phyloP scores from a whole-genome alignment of 805 yeast species.

The Cyberlindnera mycetangii region DNA sequence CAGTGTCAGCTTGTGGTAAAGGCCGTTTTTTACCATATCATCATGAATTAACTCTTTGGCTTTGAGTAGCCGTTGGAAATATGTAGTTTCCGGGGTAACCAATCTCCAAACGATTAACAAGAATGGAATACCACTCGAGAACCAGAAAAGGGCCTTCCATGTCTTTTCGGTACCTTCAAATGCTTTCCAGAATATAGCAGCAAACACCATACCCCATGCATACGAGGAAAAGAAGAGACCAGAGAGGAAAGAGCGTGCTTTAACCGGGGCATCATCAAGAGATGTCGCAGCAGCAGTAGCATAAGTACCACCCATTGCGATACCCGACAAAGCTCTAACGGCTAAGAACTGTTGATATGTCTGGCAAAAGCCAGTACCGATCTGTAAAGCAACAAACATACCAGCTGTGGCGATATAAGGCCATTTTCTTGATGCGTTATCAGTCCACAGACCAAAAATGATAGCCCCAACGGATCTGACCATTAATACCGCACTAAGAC shows the following conservation, averaged over 20 bases:
- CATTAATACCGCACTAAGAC: slow-evolving; percentile 69
- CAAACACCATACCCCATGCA: slow-evolving; percentile 65
- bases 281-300: slow-evolving; percentile 44
- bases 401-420: slow-evolving; percentile 55
- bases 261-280: slow-evolving; percentile 60
- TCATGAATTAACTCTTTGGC: slow-evolving; percentile 26
- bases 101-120: slow-evolving; percentile 57
- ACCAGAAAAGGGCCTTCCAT: slow-evolving; percentile 76
- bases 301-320: slow-evolving; percentile 50
- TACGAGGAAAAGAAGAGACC: slow-evolving; percentile 59
- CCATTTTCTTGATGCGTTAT: slow-evolving; percentile 64
- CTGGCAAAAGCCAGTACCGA: slow-evolving; percentile 61
- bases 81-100: slow-evolving; percentile 56
- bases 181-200: slow-evolving; percentile 63
- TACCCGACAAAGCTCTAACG: slow-evolving; percentile 60
- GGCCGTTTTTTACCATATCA: slow-evolving; percentile 28
- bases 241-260: slow-evolving; percentile 59
- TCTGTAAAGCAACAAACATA: slow-evolving; percentile 52
- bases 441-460: slow-evolving; percentile 61
- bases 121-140: slow-evolving; percentile 62
- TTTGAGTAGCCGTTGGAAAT: slow-evolving; percentile 37
- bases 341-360: slow-evolving; percentile 58
- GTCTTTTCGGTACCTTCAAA: slow-evolving; percentile 47
- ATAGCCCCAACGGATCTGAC: slow-evolving; percentile 69
- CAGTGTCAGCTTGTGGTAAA: slow-evolving; percentile 24